A percentile compares a stretch with the other conserved stretches of the same genome.
These are phyloP conservation scores for Neofusicoccum sp. DNA, from an alignment of 2,329 filamentous ascomycete species.

Conservation along the genomic window DNA sequence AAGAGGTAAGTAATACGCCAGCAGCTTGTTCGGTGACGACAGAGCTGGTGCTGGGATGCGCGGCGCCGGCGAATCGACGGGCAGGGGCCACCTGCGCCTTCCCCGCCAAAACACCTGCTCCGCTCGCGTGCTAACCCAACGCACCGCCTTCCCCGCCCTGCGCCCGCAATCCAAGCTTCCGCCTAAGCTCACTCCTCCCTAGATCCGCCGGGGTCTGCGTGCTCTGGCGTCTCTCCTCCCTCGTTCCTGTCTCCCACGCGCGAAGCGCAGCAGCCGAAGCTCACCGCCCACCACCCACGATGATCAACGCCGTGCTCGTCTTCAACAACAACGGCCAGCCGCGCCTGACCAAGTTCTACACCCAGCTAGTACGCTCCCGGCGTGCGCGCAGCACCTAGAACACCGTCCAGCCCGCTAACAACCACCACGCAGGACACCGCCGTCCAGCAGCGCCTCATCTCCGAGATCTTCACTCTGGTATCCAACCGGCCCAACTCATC, in stretches of 20 bases:
- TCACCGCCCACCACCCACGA: conserved; percentile 39
- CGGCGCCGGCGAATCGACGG: not conserved
- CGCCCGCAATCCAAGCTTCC: not conserved
- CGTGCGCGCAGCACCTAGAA: not conserved
- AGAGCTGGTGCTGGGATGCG: not conserved
- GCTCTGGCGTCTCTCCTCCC: not conserved
- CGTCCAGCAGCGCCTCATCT: conserved; percentile 94
- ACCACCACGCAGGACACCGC: conserved; percentile 72
- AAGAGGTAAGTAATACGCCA: not conserved
- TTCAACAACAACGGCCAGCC: conserved; percentile 99
- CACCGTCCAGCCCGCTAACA: conserved; percentile 2
- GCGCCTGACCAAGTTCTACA: conserved; percentile 97
- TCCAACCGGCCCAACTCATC: conserved; percentile 86
- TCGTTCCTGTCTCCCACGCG: not conserved
- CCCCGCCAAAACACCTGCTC: not conserved
- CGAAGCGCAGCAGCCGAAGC: not conserved
- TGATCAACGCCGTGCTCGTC: conserved; percentile 98
- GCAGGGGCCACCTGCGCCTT: not conserved
- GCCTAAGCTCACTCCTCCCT: no score
- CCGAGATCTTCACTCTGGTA: conserved; percentile 95
- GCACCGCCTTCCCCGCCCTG: not conserved
- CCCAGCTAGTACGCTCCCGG: conserved; percentile 68
- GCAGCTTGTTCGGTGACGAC: conserved; percentile 6
- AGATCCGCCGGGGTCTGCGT: not conserved
- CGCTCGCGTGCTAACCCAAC: not conserved